These are phyloP conservation scores for Halenospora varia DNA, from an alignment of 495 filamentous ascomycete genomes.

Conservation along the genomic window DNA sequence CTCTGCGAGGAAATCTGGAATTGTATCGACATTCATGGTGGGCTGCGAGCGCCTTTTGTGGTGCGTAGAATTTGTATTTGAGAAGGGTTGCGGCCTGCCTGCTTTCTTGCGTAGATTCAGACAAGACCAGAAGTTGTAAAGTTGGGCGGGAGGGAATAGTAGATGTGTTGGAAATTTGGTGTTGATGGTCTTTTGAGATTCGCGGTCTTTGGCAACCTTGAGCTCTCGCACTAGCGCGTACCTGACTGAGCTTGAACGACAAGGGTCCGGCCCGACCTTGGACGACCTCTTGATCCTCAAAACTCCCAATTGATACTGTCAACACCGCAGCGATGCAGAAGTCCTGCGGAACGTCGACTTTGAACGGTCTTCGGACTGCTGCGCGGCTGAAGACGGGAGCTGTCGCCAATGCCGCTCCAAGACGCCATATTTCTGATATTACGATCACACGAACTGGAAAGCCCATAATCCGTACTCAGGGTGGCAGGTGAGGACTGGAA, in stretches of 20 bases:
- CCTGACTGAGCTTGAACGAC: background rate
- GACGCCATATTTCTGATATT: conserved; percentile 68
- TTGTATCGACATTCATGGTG: conserved; percentile 49
- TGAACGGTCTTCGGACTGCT: conserved; percentile 25
- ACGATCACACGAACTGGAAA: conserved; percentile 83
- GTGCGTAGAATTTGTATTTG: background rate
- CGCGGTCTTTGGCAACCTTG: conserved; percentile 18
- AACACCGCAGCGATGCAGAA: conserved; percentile 27
- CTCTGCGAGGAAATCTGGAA: conserved; percentile 86
- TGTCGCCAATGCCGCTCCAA: conserved; percentile 21
- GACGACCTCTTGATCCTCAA: background rate
- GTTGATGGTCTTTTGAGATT: conserved; percentile 10
- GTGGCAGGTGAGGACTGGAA: conserved; percentile 64
- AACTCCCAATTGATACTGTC: conserved; percentile 15
- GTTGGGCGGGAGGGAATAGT: background rate
- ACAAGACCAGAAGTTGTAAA: background rate
- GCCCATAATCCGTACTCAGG: conserved; percentile 75
- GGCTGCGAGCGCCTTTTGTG: background rate
- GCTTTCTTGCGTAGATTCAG: background rate
- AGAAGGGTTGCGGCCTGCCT: background rate
- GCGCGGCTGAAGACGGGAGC: conserved; percentile 10
- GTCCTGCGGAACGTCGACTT: conserved; percentile 23
- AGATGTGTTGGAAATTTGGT: conserved; percentile 7
- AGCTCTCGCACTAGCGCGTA: conserved; percentile 13
- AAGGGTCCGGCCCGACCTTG: background rate